A percentile compares a stretch with the other conserved stretches of the same genome.
phyloP scores from a whole-genome alignment of 176 grass and related monocot species.

The Aechmea fasciata region DNA sequence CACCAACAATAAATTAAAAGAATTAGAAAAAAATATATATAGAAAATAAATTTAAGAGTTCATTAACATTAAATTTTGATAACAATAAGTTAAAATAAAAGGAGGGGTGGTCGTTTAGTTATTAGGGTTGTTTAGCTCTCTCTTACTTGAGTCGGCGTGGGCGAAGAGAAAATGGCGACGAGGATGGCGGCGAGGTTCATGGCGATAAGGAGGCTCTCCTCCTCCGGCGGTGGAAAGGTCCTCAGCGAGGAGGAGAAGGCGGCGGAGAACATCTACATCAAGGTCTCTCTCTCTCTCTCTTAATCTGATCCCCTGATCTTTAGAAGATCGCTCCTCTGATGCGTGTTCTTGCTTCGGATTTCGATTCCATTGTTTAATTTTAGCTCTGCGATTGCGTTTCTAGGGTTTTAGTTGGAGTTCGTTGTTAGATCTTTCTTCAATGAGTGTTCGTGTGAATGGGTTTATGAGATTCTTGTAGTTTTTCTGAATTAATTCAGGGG shows the following conservation, averaged over 20 bases:
- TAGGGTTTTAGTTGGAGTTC: too few species aligned
- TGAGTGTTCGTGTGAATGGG: too few species aligned
- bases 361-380: too few species aligned
- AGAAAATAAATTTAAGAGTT: too few species aligned
- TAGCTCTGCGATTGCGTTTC: too few species aligned
- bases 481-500: too few species aligned
- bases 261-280: slow-evolving; percentile 28
- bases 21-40: too few species aligned
- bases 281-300: background rate
- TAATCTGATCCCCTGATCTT: background rate
- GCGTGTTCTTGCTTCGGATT: too few species aligned
- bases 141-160: background rate
- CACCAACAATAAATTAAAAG: too few species aligned
- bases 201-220: background rate
- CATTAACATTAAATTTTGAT: background rate
- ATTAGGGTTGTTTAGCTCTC: background rate
- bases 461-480: too few species aligned
- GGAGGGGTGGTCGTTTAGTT: background rate
- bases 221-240: slow-evolving; percentile 19
- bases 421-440: too few species aligned
- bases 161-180: slow-evolving; percentile 11
- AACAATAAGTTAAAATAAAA: background rate
- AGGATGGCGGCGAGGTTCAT: slow-evolving; percentile 14
- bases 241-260: slow-evolving; percentile 30
- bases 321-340: background rate